phyloP scores from a whole-genome alignment of 2,329 filamentous ascomycete genomes.

The Alternaria sp. region DNA sequence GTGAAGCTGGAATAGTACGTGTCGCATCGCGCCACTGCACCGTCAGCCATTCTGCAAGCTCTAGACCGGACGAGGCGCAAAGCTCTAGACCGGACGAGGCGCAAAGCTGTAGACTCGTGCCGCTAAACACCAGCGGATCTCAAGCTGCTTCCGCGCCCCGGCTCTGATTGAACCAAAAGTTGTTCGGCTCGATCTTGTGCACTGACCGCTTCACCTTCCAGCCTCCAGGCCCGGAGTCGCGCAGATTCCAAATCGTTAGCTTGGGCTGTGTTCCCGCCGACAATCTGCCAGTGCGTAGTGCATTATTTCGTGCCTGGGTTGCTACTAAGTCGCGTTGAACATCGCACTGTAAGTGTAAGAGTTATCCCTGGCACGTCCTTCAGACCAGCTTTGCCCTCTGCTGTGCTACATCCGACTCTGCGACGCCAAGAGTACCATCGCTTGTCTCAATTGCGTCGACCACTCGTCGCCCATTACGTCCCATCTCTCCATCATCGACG shows the following conservation, averaged over 20 bases:
- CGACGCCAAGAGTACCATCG: slow-evolving; percentile 42
- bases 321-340: slow-evolving; percentile 31
- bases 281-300: slow-evolving; percentile 18
- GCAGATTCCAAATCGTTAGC: slow-evolving; percentile 44
- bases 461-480: slow-evolving; percentile 7
- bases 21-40: slow-evolving; percentile 13
- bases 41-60: slow-evolving; percentile 14
- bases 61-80: slow-evolving; percentile 23
- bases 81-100: slow-evolving; percentile 21
- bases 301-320: slow-evolving; percentile 23
- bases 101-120: slow-evolving; percentile 28
- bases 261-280: slow-evolving; percentile 36
- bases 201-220: slow-evolving; percentile 21
- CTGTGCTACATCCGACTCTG: slow-evolving; percentile 34
- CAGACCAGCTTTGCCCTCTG: slow-evolving; percentile 26
- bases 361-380: slow-evolving; percentile 24
- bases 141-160: slow-evolving; percentile 13
- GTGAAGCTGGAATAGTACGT: slow-evolving; percentile 8
- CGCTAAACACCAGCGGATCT: slow-evolving; percentile 19
- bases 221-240: slow-evolving; percentile 23
- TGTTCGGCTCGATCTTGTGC: slow-evolving; percentile 25
- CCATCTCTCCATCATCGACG: slow-evolving; percentile 6
- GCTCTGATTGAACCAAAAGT: slow-evolving; percentile 20
- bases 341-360: slow-evolving; percentile 38
- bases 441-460: slow-evolving; percentile 39